Evolutionary conservation across 2,329 filamentous ascomycete genomes (phyloP).

Genomic region (Acrodontium crateriforme): DNA sequence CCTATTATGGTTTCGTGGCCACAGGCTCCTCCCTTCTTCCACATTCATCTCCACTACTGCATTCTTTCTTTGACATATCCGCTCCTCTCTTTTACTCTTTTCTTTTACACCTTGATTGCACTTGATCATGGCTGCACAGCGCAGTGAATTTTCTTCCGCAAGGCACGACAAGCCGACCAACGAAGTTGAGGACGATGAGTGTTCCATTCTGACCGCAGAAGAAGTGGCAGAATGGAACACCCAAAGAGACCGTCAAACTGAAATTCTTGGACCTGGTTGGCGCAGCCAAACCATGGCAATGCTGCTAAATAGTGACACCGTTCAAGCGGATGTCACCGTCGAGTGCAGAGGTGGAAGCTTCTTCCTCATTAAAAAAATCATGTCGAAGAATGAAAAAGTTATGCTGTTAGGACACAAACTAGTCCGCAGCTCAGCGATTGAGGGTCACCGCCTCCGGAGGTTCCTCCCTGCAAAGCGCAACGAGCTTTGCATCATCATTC

Average conservation of each 20-base stretch:
- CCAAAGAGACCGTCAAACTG: background rate
- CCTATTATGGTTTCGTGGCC: too few species aligned
- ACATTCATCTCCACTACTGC: too few species aligned
- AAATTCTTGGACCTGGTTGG: too few species aligned
- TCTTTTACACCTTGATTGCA: too few species aligned
- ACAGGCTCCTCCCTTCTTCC: too few species aligned
- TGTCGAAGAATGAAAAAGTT: background rate
- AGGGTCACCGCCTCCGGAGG: conserved; percentile 17
- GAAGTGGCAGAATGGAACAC: background rate
- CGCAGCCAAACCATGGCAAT: background rate
- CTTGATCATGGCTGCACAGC: too few species aligned
- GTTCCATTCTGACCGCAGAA: too few species aligned
- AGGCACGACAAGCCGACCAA: background rate
- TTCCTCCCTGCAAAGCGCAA: conserved; percentile 25
- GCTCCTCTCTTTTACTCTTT: too few species aligned
- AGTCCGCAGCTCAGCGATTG: conserved; percentile 10
- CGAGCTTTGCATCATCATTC: conserved; percentile 32
- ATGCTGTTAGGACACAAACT: conserved; percentile 23
- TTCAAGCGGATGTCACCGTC: conserved; percentile 10
- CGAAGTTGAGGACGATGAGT: background rate
- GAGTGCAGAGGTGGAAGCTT: conserved; percentile 26
- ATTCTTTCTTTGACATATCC: too few species aligned
- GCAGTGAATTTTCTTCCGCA: background rate
- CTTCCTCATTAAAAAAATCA: conserved; percentile 26
- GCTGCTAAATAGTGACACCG: background rate